Percentiles rank a stretch among this genome's conserved stretches.
Conservation (phyloP, 148 eudicot species). For the Oxyria digyna region DNA sequence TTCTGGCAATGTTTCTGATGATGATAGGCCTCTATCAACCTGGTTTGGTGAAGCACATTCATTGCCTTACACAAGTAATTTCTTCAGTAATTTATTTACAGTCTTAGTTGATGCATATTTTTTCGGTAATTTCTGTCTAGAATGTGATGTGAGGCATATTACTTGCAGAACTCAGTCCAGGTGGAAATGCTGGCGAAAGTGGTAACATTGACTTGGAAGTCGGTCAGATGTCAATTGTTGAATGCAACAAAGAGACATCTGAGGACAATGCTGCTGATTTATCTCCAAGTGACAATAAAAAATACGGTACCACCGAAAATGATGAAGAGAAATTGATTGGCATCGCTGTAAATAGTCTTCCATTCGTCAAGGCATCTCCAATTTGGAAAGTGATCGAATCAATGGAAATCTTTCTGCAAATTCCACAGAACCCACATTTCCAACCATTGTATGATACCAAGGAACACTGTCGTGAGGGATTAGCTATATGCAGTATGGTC, state of each 20-base stretch:
- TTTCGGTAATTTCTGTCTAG: neutral
- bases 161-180: slow-evolving; percentile 1
- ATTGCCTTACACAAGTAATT: slow-evolving; percentile 34
- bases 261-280: neutral
- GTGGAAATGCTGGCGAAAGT: slow-evolving; percentile 11
- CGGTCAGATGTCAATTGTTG: slow-evolving; percentile 4
- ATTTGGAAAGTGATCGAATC: slow-evolving; percentile 57
- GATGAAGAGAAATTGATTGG: neutral
- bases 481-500: slow-evolving; percentile 78
- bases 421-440: slow-evolving; percentile 86
- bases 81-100: too few species aligned
- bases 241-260: neutral
- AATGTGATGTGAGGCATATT: neutral
- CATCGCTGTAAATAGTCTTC: slow-evolving; percentile 14
- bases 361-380: slow-evolving; percentile 36
- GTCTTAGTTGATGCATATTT: neutral
- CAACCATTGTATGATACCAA: slow-evolving; percentile 31
- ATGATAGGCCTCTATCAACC: slow-evolving; percentile 52
- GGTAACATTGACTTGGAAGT: slow-evolving; percentile 6
- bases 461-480: slow-evolving; percentile 63
- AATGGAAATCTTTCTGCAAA: slow-evolving; percentile 43
- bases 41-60: slow-evolving; percentile 47
- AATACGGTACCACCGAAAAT: neutral
- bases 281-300: neutral
- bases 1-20: slow-evolving; percentile 28